Percentiles rank a stretch among this genome's conserved stretches.
These are phyloP conservation scores for Brettanomyces naardenensis DNA, from an alignment of 805 yeast genomes.

Conservation along the genomic window DNA sequence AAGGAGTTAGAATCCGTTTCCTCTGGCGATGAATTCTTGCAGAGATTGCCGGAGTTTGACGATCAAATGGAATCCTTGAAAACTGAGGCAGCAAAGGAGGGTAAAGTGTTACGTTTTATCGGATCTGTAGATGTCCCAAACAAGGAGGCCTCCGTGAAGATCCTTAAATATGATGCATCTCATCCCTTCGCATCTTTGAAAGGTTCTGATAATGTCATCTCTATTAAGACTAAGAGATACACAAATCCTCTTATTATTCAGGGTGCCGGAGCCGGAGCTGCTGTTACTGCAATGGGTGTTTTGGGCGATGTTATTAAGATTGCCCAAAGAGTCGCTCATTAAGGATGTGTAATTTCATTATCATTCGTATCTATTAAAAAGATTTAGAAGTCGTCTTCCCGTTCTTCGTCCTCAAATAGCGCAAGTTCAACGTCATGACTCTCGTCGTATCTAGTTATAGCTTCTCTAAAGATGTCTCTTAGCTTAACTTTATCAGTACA, in stretches of 20 bases:
- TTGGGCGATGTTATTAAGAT: slow-evolving; percentile 88
- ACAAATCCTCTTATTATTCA: slow-evolving; percentile 88
- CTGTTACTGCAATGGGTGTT: slow-evolving; percentile 71
- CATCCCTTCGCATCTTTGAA: slow-evolving; percentile 95
- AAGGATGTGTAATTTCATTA: slow-evolving; percentile 3
- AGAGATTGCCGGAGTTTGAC: slow-evolving; percentile 77
- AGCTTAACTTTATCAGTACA: slow-evolving; percentile 48
- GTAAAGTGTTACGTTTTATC: slow-evolving; percentile 87
- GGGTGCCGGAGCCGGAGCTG: slow-evolving; percentile 93
- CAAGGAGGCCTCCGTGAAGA: slow-evolving; percentile 73
- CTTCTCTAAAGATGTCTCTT: slow-evolving; percentile 48
- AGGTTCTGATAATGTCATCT: slow-evolving; percentile 94
- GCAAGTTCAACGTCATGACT: slow-evolving; percentile 24
- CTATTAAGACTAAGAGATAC: slow-evolving; percentile 88
- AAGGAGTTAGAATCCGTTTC: slow-evolving; percentile 66
- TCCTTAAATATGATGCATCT: slow-evolving; percentile 75
- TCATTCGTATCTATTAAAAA: background rate
- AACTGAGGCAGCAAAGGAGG: slow-evolving; percentile 71
- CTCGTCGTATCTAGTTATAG: slow-evolving; percentile 39
- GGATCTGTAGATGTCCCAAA: slow-evolving; percentile 79
- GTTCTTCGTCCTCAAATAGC: slow-evolving; percentile 11
- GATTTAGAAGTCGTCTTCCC: background rate
- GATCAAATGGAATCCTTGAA: slow-evolving; percentile 68
- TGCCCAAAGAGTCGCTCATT: slow-evolving; percentile 70
- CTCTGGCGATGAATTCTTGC: slow-evolving; percentile 72